Percentiles rank a stretch among this genome's conserved stretches.
Evolutionary conservation across 768 basidiomycete genomes (phyloP).

Genomic region (Cystofilobasidium bisporidii): DNA sequence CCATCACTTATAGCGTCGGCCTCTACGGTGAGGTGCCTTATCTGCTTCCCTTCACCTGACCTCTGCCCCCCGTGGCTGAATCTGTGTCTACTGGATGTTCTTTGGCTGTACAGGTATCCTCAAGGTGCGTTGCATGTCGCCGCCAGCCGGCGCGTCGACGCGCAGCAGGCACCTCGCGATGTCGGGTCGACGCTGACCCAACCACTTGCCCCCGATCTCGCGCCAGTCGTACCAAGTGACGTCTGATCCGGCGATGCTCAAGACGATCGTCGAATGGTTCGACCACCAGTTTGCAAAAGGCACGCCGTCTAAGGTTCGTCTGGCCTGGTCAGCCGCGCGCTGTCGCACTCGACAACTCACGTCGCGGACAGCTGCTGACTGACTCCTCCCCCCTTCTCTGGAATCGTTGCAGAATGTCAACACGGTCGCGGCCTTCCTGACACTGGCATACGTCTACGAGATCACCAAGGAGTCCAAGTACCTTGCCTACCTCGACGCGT

Average conservation of each 20-base stretch:
- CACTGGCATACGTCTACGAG: conserved; percentile 19
- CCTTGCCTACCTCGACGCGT: conserved; percentile 33
- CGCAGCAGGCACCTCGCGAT: too few species aligned
- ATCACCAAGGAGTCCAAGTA: conserved; percentile 8
- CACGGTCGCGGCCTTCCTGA: conserved; percentile 48
- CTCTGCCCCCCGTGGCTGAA: background rate
- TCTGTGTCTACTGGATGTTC: conserved; percentile 31
- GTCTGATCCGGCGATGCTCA: conserved; percentile 41
- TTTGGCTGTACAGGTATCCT: conserved; percentile 1
- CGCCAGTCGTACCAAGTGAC: conserved; percentile 45
- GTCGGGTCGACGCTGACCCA: too few species aligned
- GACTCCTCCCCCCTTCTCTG: too few species aligned
- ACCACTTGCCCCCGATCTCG: conserved; percentile 38
- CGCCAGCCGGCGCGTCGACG: background rate
- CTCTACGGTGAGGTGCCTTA: conserved; percentile 6
- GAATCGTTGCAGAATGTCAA: conserved; percentile 52
- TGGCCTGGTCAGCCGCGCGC: background rate
- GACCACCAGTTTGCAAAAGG: conserved; percentile 46
- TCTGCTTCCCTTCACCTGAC: background rate
- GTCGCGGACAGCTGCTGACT: too few species aligned
- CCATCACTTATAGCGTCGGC: background rate
- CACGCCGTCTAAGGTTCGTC: conserved; percentile 44
- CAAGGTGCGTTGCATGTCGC: background rate
- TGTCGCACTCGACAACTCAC: too few species aligned
- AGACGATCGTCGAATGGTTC: conserved; percentile 49